Evolutionary conservation across 495 filamentous ascomycete species (phyloP).

Genomic region (Diplogelasinospora grovesii): DNA sequence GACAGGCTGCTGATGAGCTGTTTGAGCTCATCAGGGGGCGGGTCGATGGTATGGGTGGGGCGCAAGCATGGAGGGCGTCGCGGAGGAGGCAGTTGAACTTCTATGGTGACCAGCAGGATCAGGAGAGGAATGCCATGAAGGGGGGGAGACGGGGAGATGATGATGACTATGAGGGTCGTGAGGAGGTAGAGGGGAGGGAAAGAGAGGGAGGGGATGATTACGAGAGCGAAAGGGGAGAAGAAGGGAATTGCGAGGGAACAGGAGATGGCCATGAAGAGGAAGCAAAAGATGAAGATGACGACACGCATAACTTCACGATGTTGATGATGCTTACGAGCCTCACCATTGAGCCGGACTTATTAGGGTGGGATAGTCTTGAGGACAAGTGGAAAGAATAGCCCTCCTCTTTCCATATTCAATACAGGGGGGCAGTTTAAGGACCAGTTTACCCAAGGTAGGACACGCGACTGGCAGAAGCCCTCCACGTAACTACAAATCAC

Average conservation of each 20-base stretch:
- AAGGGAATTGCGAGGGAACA: too few relatives aligned
- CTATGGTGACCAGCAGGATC: background rate
- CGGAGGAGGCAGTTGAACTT: slow-evolving; percentile 6
- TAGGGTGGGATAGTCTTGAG: slow-evolving; percentile 23
- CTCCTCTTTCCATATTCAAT: too few relatives aligned
- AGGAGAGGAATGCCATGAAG: background rate
- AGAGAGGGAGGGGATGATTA: slow-evolving; percentile 8
- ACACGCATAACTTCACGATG: slow-evolving; percentile 24
- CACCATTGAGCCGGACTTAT: slow-evolving; percentile 22
- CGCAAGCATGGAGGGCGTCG: slow-evolving; percentile 19
- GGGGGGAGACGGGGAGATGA: background rate
- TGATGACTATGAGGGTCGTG: slow-evolving; percentile 4
- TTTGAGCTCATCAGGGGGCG: slow-evolving; percentile 22
- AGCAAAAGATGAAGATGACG: background rate
- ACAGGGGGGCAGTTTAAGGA: too few relatives aligned
- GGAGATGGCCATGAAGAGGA: too few relatives aligned
- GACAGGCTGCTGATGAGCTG: slow-evolving; percentile 24
- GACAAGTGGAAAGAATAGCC: slow-evolving; percentile 25
- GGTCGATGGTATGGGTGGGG: slow-evolving; percentile 23
- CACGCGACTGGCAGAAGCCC: too few relatives aligned
- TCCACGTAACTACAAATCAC: too few relatives aligned
- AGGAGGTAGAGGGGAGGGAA: background rate
- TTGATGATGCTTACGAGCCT: slow-evolving; percentile 27
- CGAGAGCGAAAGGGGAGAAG: slow-evolving; percentile 1
- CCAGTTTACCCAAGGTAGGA: too few relatives aligned